phyloP scores from a whole-genome alignment of 2,329 filamentous ascomycete species.

The Cladosporium oxysporum region DNA sequence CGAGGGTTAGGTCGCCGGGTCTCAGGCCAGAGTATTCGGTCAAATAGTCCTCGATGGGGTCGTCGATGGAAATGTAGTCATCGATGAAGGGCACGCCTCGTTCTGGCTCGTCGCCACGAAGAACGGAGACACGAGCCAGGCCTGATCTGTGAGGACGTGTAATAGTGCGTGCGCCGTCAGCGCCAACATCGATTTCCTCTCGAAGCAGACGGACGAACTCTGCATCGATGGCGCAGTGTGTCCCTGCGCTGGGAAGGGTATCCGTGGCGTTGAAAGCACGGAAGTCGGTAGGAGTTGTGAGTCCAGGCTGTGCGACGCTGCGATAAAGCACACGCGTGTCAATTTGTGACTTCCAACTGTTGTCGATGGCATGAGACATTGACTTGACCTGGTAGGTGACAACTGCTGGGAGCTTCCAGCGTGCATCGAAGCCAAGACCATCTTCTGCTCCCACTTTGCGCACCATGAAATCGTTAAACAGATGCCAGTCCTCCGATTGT shows the following conservation, averaged over 20 bases:
- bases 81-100: slow-evolving; percentile 92
- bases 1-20: slow-evolving; percentile 77
- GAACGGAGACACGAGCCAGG: slow-evolving; percentile 87
- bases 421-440: slow-evolving; percentile 82
- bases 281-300: slow-evolving; percentile 32
- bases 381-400: slow-evolving; percentile 82
- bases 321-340: slow-evolving; percentile 84
- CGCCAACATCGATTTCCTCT: slow-evolving; percentile 94
- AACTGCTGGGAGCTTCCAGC: slow-evolving; percentile 91
- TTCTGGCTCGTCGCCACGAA: slow-evolving; percentile 74
- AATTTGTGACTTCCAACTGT: slow-evolving; percentile 79
- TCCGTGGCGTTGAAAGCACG: slow-evolving; percentile 31
- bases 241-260: slow-evolving; percentile 63
- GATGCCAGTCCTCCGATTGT: slow-evolving; percentile 76
- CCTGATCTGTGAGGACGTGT: slow-evolving; percentile 89
- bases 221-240: slow-evolving; percentile 84
- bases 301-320: slow-evolving; percentile 57
- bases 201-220: slow-evolving; percentile 94
- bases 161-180: slow-evolving; percentile 87
- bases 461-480: slow-evolving; percentile 97
- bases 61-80: slow-evolving; percentile 90
- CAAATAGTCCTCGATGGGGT: slow-evolving; percentile 91
- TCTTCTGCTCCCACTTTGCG: slow-evolving; percentile 77
- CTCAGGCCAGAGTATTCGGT: slow-evolving; percentile 93
- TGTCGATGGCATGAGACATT: slow-evolving; percentile 78